Evolutionary conservation across 1,139 yeast genomes (phyloP), one percentile per base, ranked within the genome.

Genomic region (Blastobotrys persicus): DNA sequence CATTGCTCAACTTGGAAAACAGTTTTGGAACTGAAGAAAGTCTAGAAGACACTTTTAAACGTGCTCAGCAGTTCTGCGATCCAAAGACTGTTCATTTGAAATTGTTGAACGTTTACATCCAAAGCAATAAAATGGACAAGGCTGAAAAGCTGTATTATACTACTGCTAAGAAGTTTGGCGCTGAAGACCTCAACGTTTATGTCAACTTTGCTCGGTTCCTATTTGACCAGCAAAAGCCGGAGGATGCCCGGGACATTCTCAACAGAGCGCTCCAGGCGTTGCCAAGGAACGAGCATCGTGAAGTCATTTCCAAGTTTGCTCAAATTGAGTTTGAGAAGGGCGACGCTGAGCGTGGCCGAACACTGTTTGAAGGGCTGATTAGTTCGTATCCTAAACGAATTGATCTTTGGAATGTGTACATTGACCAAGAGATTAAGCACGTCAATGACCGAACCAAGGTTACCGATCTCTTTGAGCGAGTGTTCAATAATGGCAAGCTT

Each of bases 381-480:
- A 80, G 94, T 31, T 94, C 89, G 64, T 94, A 88, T 45, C 95
- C 97, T 52, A 88, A 88, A 74, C 81, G 95, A 70, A 80, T 88
- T 53, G 98, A 92, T 68, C 71, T 92, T 58, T 92, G 98, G 98
- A 89, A 86, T 64, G 94, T 91, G 42, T 89, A 89, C 68, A 79
- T 91, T 57, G 98, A 92, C 68, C 95, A 88, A 70, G 98, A 92
- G 69, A 83, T 87, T 65, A 87, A 86, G 68, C 58, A 61, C 43
- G 77, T 76, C 49, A 81, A 81, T 45, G 80, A 80, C 67, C 35
- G 31, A 5, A 19, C 44, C 11, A 81, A 81, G 66, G 84, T 82
- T 37, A 92, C 84, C 63, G 84, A 79, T 26, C 73, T 92, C 55
- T 91, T 89, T 62, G 96, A 89, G 68, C 80, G 98, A 65, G 88